Evolutionary conservation across 805 yeast species (phyloP).

Genomic region (Candida tallmaniae): DNA sequence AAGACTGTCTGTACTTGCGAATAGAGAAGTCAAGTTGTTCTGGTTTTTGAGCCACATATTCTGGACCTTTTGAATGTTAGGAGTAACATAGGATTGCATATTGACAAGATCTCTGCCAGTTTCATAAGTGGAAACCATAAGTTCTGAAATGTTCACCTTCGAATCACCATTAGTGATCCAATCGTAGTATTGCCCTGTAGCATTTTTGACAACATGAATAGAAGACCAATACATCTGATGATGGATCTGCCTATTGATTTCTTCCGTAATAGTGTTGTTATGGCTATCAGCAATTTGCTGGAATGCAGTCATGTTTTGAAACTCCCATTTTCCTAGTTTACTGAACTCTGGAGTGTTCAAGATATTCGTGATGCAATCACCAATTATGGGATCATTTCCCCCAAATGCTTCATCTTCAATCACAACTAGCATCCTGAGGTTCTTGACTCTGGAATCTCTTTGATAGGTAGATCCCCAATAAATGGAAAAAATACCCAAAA

Average conservation of each 20-base stretch:
- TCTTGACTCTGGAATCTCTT: slow-evolving; percentile 23
- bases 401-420: slow-evolving; percentile 24
- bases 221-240: slow-evolving; percentile 63
- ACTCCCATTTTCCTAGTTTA: slow-evolving; percentile 33
- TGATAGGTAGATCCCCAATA: slow-evolving; percentile 39
- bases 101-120: slow-evolving; percentile 59
- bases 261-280: slow-evolving; percentile 26
- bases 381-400: slow-evolving; percentile 38
- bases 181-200: slow-evolving; percentile 34
- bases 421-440: slow-evolving; percentile 35
- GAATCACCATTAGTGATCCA: slow-evolving; percentile 38
- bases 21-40: slow-evolving; percentile 18
- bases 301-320: slow-evolving; percentile 25
- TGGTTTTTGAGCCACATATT: slow-evolving; percentile 22
- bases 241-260: slow-evolving; percentile 42
- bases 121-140: slow-evolving; percentile 47
- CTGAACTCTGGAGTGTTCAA: slow-evolving; percentile 20
- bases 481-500: slow-evolving; percentile 30
- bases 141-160: slow-evolving; percentile 22
- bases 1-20: slow-evolving; percentile 5
- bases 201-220: slow-evolving; percentile 47
- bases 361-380: slow-evolving; percentile 37
- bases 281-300: slow-evolving; percentile 21
- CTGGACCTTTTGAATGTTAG: slow-evolving; percentile 38
- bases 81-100: slow-evolving; percentile 38